Percentiles rank a stretch among this genome's conserved stretches.
These are phyloP conservation scores for Clarireedia hainanense DNA, from an alignment of 2,329 filamentous ascomycete genomes.

Conservation along the genomic window DNA sequence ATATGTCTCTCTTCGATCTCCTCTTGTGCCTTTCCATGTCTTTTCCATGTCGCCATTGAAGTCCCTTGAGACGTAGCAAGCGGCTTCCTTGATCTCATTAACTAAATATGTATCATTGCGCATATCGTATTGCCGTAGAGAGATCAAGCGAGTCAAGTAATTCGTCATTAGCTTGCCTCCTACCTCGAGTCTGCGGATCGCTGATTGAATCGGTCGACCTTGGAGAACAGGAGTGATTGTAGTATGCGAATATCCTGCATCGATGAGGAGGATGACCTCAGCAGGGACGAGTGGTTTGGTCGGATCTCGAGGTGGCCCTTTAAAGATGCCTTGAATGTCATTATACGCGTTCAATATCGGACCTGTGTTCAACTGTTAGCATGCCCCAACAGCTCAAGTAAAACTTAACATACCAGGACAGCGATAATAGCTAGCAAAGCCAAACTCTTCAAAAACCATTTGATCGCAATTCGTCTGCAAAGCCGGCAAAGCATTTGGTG, in stretches of 20 bases:
- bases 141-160: constrained; percentile 81
- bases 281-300: constrained; percentile 45
- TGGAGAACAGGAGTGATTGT: constrained; percentile 80
- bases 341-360: constrained; percentile 76
- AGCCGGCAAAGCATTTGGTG: constrained; percentile 71
- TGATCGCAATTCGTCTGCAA: constrained; percentile 90
- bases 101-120: constrained; percentile 88
- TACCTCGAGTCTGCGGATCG: constrained; percentile 77
- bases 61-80: constrained; percentile 73
- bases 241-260: constrained; percentile 89
- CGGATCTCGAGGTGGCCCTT: constrained; percentile 44
- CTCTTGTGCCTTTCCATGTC: constrained; percentile 71
- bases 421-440: constrained; percentile 79
- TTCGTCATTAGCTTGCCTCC: constrained; percentile 93
- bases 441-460: constrained; percentile 95
- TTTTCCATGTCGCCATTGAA: constrained; percentile 73
- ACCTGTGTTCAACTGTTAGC: constrained; percentile 37
- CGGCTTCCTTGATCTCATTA: constrained; percentile 90
- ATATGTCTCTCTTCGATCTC: constrained; percentile 45
- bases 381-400: background rate
- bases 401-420: constrained; percentile 48
- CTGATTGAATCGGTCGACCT: constrained; percentile 71
- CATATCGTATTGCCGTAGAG: constrained; percentile 89
- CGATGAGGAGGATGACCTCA: constrained; percentile 80
- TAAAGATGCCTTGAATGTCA: constrained; percentile 63